Evolutionary conservation across 2,329 filamentous ascomycete genomes (phyloP).

Genomic region (Nothophaeocryptopus gaeumannii): DNA sequence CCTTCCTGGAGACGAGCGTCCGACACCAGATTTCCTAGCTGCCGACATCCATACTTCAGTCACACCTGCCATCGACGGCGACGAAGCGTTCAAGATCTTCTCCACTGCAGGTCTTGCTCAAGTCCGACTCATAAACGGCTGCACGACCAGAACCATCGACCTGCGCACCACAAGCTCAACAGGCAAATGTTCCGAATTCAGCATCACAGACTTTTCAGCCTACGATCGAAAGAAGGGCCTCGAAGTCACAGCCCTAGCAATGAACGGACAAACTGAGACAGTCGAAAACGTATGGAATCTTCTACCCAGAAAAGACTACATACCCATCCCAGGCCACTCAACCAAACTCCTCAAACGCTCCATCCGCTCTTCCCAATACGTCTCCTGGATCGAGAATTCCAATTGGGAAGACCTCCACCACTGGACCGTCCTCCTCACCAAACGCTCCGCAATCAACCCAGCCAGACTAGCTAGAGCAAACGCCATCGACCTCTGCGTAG

Average conservation of each 20-base stretch:
- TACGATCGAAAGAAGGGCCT: conserved; percentile 6
- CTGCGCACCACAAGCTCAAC: neutral
- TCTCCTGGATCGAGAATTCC: too few species aligned
- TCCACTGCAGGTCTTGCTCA: conserved; percentile 6
- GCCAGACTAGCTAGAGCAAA: conserved; percentile 37
- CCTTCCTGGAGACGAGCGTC: conserved; percentile 26
- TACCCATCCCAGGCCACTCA: conserved; percentile 41
- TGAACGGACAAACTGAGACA: conserved; percentile 42
- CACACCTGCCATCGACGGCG: neutral
- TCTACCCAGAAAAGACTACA: conserved; percentile 31
- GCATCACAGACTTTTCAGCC: neutral
- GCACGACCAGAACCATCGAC: neutral
- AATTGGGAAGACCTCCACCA: neutral
- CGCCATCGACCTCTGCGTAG: conserved; percentile 47
- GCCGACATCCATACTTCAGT: conserved; percentile 4
- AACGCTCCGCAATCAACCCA: conserved; percentile 29
- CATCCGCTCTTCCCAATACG: conserved; percentile 11
- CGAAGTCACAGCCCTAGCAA: conserved; percentile 29
- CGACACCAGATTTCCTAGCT: neutral
- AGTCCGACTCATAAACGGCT: neutral
- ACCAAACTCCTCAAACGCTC: conserved; percentile 42
- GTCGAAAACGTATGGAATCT: conserved; percentile 38
- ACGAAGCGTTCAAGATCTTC: neutral
- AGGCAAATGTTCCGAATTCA: neutral
- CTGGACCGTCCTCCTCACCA: conserved; percentile 21